Conservation (phyloP, 1,139 yeast genomes). For the Sugiyamaella sp. region DNA sequence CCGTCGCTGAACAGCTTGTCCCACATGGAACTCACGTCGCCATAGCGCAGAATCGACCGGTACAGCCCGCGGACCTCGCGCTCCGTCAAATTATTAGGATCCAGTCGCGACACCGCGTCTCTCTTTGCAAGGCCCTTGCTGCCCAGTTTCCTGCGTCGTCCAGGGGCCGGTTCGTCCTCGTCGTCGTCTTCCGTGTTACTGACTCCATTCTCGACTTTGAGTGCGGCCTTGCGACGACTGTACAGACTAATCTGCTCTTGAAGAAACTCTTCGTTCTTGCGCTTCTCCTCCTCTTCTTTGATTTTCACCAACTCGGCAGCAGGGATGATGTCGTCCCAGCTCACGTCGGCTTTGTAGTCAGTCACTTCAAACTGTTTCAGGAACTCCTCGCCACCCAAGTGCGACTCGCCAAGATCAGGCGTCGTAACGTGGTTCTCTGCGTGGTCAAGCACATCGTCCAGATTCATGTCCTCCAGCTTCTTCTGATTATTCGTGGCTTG, state of each 20-base stretch:
- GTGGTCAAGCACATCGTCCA: constrained; percentile 93
- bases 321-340: constrained; percentile 99
- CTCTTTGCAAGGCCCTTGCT: constrained; percentile 23
- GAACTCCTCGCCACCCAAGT: constrained; percentile 97
- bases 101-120: constrained; percentile 43
- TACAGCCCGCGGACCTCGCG: constrained; percentile 87
- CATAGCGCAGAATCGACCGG: constrained; percentile 77
- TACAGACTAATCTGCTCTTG: constrained; percentile 89
- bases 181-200: constrained; percentile 43
- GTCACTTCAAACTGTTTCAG: constrained; percentile 97
- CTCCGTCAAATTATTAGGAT: constrained; percentile 69
- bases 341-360: constrained; percentile 96
- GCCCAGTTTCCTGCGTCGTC: constrained; percentile 38
- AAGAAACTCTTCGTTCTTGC: constrained; percentile 81
- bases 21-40: constrained; percentile 76
- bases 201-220: constrained; percentile 52
- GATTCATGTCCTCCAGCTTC: constrained; percentile 90
- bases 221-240: constrained; percentile 70
- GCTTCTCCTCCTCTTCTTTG: constrained; percentile 87
- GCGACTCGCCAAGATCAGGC: constrained; percentile 94
- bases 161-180: constrained; percentile 45
- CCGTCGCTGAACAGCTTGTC: constrained; percentile 91
- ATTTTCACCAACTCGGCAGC: constrained; percentile 86
- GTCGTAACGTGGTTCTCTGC: constrained; percentile 98
- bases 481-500: constrained; percentile 78